Percentiles rank a stretch among this genome's conserved stretches.
Conservation (phyloP, 1,284 basidiomycete genomes). For the Agroathelia rolfsii region DNA sequence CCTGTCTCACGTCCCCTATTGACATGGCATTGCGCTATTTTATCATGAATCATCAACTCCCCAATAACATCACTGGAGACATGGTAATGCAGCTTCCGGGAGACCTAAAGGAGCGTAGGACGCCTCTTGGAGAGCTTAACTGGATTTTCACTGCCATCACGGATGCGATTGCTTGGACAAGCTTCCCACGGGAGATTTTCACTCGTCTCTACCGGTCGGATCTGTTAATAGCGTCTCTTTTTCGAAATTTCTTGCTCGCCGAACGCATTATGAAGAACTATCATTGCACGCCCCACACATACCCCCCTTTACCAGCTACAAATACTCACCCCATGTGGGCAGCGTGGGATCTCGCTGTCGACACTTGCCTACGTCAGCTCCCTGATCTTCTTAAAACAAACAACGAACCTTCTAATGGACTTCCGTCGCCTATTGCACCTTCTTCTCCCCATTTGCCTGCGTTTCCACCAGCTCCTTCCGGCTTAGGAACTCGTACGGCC, state of each 20-base stretch:
- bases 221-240: constrained; percentile 90
- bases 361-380: constrained; percentile 89
- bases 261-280: constrained; percentile 99
- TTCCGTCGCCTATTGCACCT: constrained; percentile 17
- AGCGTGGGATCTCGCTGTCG: constrained; percentile 96
- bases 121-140: constrained; percentile 93
- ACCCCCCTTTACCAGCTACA: constrained; percentile 85
- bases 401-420: constrained; percentile 24
- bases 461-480: too few relatives aligned
- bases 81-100: constrained; percentile 96
- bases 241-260: constrained; percentile 93
- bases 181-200: constrained; percentile 89
- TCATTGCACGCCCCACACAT: constrained; percentile 93
- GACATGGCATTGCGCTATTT: constrained; percentile 95
- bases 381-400: constrained; percentile 75
- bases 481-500: constrained; percentile 27
- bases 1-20: constrained; percentile 95
- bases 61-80: constrained; percentile 71
- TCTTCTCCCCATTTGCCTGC: too few relatives aligned
- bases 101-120: constrained; percentile 91
- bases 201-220: constrained; percentile 93
- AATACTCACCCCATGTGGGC: constrained; percentile 96
- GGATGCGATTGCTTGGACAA: constrained; percentile 98
- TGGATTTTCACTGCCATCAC: constrained; percentile 99
- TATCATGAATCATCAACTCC: constrained; percentile 82